These are phyloP conservation scores for Populus alba DNA, from an alignment of 345 rosid genomes.

Conservation along the genomic window DNA sequence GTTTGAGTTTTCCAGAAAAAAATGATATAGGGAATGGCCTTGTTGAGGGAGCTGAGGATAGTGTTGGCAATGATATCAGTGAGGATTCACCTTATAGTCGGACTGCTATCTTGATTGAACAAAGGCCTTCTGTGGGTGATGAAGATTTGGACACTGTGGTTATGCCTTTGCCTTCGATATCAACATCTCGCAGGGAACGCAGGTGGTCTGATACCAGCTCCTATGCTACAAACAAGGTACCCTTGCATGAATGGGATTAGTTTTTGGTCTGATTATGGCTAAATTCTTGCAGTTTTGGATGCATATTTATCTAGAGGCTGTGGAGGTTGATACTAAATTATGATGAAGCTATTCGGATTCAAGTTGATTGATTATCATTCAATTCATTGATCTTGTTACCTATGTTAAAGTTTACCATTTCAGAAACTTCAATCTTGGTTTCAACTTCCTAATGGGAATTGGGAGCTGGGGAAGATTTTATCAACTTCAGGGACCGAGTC, in stretches of 20 bases:
- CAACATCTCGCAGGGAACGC: constrained; percentile 46
- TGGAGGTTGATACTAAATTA: constrained; percentile 3
- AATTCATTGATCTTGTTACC: constrained; percentile 14
- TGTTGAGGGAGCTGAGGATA: constrained; percentile 35
- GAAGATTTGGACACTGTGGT: constrained; percentile 48
- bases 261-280: neutral
- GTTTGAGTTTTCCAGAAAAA: constrained; percentile 42
- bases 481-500: constrained; percentile 67
- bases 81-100: constrained; percentile 83
- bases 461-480: constrained; percentile 80
- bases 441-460: constrained; percentile 77
- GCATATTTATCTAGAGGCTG: neutral
- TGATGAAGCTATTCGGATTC: neutral
- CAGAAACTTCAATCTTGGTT: constrained; percentile 88
- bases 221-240: constrained; percentile 77
- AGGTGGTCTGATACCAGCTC: constrained; percentile 79
- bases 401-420: constrained; percentile 25
- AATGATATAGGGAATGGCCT: constrained; percentile 32
- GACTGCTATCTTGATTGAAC: constrained; percentile 38
- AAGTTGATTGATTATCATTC: neutral
- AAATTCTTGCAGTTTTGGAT: neutral
- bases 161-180: constrained; percentile 45
- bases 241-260: neutral
- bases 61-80: constrained; percentile 27
- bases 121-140: constrained; percentile 41